phyloP scores from a whole-genome alignment of 1,284 basidiomycete genomes.

The Cerrena zonata region DNA sequence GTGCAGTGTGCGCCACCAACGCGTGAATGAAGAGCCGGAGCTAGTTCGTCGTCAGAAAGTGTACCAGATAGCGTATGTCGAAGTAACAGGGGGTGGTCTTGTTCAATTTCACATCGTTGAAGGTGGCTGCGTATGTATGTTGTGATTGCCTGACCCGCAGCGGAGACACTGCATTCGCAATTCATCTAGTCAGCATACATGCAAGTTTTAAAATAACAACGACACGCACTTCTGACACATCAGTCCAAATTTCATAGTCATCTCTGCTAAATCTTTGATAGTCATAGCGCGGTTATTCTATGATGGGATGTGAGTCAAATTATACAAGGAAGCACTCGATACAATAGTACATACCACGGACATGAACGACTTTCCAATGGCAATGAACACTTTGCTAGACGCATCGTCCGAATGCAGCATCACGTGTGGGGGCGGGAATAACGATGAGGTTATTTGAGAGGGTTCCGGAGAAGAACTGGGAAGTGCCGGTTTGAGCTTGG shows the following conservation, averaged over 20 bases:
- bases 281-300: constrained; percentile 77
- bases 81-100: constrained; percentile 66
- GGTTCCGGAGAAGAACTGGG: constrained; percentile 9
- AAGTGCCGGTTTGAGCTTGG: constrained; percentile 16
- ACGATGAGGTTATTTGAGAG: constrained; percentile 19
- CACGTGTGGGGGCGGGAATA: constrained; percentile 58
- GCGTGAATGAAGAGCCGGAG: constrained; percentile 63
- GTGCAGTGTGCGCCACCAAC: constrained; percentile 59
- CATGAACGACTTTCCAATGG: constrained; percentile 64
- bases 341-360: constrained; percentile 51
- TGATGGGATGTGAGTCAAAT: not conserved
- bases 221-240: constrained; percentile 65
- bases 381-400: constrained; percentile 60
- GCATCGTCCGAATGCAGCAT: constrained; percentile 69
- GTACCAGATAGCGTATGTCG: constrained; percentile 70
- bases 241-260: constrained; percentile 56
- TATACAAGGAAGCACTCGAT: not conserved
- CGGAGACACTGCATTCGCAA: constrained; percentile 59
- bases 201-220: not conserved
- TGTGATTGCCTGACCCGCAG: constrained; percentile 72
- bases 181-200: constrained; percentile 6
- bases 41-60: constrained; percentile 60
- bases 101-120: constrained; percentile 59
- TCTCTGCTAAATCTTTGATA: constrained; percentile 73
- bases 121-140: constrained; percentile 71